phyloP scores from a whole-genome alignment of 345 rosid genomes.

The Salix koriyanagi region DNA sequence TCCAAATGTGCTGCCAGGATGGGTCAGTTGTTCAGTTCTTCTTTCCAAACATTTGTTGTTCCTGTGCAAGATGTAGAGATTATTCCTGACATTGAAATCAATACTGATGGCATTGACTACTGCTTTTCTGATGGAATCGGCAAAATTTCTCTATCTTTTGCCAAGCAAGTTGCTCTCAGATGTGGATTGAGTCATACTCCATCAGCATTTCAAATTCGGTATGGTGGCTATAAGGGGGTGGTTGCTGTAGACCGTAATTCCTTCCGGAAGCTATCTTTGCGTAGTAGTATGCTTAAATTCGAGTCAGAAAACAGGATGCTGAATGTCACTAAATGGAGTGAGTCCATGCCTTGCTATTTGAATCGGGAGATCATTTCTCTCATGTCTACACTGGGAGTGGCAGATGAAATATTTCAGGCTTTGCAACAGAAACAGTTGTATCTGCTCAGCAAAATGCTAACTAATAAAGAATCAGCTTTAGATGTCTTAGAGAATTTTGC shows the following conservation, averaged over 20 bases:
- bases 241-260: conserved; percentile 76
- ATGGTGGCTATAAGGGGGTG: conserved; percentile 94
- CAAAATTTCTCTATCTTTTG: conserved; percentile 71
- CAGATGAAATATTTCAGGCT: conserved; percentile 58
- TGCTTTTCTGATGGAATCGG: conserved; percentile 98
- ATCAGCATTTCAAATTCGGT: conserved; percentile 93
- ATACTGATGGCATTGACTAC: conserved; percentile 54
- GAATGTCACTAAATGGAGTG: conserved; percentile 80
- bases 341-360: conserved; percentile 81
- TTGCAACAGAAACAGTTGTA: conserved; percentile 63
- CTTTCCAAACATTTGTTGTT: conserved; percentile 63
- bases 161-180: conserved; percentile 66
- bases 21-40: conserved; percentile 95
- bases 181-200: conserved; percentile 72
- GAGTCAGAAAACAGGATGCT: conserved; percentile 83
- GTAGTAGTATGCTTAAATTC: conserved; percentile 77
- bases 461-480: conserved; percentile 58
- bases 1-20: conserved; percentile 96
- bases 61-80: conserved; percentile 65
- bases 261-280: conserved; percentile 71
- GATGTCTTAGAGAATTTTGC: conserved; percentile 57
- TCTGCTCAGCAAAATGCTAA: conserved; percentile 61
- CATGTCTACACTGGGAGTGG: conserved; percentile 71
- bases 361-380: conserved; percentile 83
- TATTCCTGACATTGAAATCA: conserved; percentile 75